These are phyloP conservation scores for Martiniozyma asiatica DNA, from an alignment of 1,139 yeast species.

Conservation along the genomic window DNA sequence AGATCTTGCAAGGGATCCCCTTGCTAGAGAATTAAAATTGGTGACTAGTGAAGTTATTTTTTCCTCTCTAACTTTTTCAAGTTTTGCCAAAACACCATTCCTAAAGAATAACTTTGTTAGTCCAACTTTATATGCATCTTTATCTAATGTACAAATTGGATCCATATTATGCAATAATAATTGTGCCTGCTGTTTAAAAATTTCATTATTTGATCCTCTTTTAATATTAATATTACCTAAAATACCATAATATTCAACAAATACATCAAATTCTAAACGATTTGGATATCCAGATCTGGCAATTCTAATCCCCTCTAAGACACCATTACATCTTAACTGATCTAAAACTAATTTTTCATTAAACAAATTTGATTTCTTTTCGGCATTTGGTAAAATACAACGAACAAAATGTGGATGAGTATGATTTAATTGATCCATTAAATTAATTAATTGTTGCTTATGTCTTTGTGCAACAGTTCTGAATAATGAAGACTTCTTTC, in stretches of 20 bases:
- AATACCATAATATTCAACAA: slow-evolving; percentile 62
- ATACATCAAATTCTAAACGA: slow-evolving; percentile 73
- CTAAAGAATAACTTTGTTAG: slow-evolving; percentile 83
- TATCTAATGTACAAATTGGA: too few species aligned
- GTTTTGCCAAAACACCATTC: slow-evolving; percentile 83
- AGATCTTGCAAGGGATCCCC: slow-evolving; percentile 55
- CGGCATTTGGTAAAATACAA: slow-evolving; percentile 83
- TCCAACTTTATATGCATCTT: slow-evolving; percentile 64
- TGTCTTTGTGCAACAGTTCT: slow-evolving; percentile 82
- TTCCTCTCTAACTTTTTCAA: slow-evolving; percentile 69
- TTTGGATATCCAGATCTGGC: slow-evolving; percentile 97
- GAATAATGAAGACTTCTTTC: slow-evolving; percentile 28
- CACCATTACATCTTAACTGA: slow-evolving; percentile 95
- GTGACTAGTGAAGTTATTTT: slow-evolving; percentile 46
- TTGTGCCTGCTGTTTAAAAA: slow-evolving; percentile 54
- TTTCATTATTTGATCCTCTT: slow-evolving; percentile 27
- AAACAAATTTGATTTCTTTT: slow-evolving; percentile 58
- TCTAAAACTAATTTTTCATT: slow-evolving; percentile 71
- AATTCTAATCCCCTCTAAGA: slow-evolving; percentile 91
- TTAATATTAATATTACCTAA: slow-evolving; percentile 24
- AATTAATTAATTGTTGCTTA: slow-evolving; percentile 64
- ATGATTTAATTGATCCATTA: slow-evolving; percentile 61
- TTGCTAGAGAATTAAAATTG: slow-evolving; percentile 51
- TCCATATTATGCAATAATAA: slow-evolving; percentile 48
- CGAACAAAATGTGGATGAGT: slow-evolving; percentile 97